Percentiles rank a stretch among this genome's conserved stretches.
Conservation (phyloP, 352 stramenopile species). For the Phytopythium kandeliae region DNA sequence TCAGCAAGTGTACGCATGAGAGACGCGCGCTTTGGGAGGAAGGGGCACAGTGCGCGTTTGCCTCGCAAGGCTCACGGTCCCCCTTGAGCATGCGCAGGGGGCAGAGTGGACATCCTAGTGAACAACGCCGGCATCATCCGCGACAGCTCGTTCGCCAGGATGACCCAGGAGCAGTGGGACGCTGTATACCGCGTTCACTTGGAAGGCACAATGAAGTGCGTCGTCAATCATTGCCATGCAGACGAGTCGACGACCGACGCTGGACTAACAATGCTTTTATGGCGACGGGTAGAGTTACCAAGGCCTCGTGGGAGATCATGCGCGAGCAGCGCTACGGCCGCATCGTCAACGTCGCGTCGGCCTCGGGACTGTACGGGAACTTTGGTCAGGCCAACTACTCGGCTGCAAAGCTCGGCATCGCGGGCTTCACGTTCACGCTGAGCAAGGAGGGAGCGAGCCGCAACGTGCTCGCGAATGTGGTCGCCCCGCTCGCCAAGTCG, state of each 20-base stretch:
- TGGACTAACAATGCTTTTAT: not conserved
- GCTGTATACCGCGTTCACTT: conserved; percentile 80
- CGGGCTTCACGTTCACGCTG: conserved; percentile 89
- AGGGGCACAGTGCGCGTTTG: too few species aligned
- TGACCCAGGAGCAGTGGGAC: conserved; percentile 84
- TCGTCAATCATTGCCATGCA: not conserved
- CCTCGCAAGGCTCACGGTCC: not conserved
- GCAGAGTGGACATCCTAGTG: conserved; percentile 87
- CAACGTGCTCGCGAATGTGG: conserved; percentile 77
- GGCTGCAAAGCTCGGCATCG: conserved; percentile 89
- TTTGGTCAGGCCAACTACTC: conserved; percentile 89
- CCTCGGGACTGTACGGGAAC: conserved; percentile 84
- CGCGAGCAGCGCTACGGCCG: conserved; percentile 76
- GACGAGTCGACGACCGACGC: too few species aligned
- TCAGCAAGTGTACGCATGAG: conserved; percentile 71
- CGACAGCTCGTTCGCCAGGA: conserved; percentile 82
- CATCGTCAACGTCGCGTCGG: conserved; percentile 80
- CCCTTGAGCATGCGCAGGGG: conserved; percentile 24
- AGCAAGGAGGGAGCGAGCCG: conserved; percentile 74
- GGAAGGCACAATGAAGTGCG: conserved; percentile 72
- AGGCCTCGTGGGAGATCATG: conserved; percentile 77
- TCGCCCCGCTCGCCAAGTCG: conserved; percentile 75
- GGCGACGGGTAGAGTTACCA: conserved; percentile 36
- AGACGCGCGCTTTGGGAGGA: too few species aligned
- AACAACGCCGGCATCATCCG: conserved; percentile 94